These are phyloP conservation scores for Ceratobasidium sp. DNA, from an alignment of 1,284 basidiomycete genomes.

Conservation along the genomic window DNA sequence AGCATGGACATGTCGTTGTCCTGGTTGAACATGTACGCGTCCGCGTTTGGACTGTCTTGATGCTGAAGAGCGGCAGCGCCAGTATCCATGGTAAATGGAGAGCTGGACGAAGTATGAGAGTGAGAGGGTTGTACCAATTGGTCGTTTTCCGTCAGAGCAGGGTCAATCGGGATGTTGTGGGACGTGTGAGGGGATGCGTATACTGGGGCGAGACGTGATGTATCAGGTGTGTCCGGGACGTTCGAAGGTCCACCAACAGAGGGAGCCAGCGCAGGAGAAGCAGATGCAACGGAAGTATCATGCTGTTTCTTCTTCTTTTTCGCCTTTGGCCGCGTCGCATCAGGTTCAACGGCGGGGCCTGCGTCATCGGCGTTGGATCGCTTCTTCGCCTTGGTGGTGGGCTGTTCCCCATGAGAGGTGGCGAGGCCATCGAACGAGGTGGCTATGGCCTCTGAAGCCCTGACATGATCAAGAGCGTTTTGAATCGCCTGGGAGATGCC, in stretches of 20 bases:
- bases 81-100: slow-evolving; percentile 10
- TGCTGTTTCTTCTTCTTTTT: slow-evolving; percentile 37
- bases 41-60: background rate
- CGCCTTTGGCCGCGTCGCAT: background rate
- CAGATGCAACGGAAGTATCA: background rate
- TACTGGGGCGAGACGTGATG: slow-evolving; percentile 8
- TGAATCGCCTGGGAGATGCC: slow-evolving; percentile 34
- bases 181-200: background rate
- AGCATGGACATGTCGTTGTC: slow-evolving; percentile 41
- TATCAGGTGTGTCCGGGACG: background rate
- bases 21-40: slow-evolving; percentile 27
- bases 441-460: slow-evolving; percentile 21
- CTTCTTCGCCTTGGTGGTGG: slow-evolving; percentile 23
- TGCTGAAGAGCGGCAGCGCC: slow-evolving; percentile 7
- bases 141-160: slow-evolving; percentile 27
- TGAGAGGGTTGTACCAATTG: slow-evolving; percentile 19
- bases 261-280: background rate
- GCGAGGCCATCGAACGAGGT: slow-evolving; percentile 3
- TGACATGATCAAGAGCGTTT: slow-evolving; percentile 39
- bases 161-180: slow-evolving; percentile 37
- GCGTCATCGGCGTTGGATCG: slow-evolving; percentile 17
- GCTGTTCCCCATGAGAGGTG: background rate
- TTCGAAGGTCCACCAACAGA: background rate
- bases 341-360: background rate
- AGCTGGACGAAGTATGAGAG: too few relatives aligned